Evolutionary conservation across 306 rosid genomes (phyloP).

Genomic region (Ormosia semicastrata): DNA sequence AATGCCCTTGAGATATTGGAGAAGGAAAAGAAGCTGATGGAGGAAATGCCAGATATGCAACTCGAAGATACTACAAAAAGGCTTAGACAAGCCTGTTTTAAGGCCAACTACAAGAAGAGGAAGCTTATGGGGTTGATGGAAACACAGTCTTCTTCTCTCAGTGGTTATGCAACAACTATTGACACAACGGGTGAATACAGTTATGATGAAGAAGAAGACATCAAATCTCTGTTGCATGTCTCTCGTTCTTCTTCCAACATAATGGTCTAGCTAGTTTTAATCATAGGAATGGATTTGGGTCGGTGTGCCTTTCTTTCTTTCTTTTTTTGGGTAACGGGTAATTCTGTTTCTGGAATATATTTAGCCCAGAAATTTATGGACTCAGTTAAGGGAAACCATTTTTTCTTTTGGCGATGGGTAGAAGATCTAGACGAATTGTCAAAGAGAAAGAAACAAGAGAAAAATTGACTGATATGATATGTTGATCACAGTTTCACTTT

Average conservation of each 20-base stretch:
- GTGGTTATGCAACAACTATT: neutral
- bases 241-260: neutral
- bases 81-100: slow-evolving; percentile 87
- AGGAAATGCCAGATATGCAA: slow-evolving; percentile 72
- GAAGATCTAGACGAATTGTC: too few relatives aligned
- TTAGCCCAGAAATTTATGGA: too few relatives aligned
- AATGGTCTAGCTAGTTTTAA: neutral
- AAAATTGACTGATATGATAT: too few relatives aligned
- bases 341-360: neutral
- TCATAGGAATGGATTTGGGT: neutral
- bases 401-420: too few relatives aligned
- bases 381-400: too few relatives aligned
- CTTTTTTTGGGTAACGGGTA: neutral
- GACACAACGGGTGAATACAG: neutral
- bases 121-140: slow-evolving; percentile 38
- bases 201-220: neutral
- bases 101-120: slow-evolving; percentile 88
- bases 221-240: neutral
- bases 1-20: slow-evolving; percentile 57
- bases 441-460: too few relatives aligned
- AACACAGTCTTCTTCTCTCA: neutral
- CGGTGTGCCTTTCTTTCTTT: neutral
- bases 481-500: too few relatives aligned
- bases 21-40: slow-evolving; percentile 70
- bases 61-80: slow-evolving; percentile 62